A percentile compares a stretch with the other conserved stretches of the same genome.
phyloP scores from a whole-genome alignment of 2,329 filamentous ascomycete species.

The Aspergillus proliferans region DNA sequence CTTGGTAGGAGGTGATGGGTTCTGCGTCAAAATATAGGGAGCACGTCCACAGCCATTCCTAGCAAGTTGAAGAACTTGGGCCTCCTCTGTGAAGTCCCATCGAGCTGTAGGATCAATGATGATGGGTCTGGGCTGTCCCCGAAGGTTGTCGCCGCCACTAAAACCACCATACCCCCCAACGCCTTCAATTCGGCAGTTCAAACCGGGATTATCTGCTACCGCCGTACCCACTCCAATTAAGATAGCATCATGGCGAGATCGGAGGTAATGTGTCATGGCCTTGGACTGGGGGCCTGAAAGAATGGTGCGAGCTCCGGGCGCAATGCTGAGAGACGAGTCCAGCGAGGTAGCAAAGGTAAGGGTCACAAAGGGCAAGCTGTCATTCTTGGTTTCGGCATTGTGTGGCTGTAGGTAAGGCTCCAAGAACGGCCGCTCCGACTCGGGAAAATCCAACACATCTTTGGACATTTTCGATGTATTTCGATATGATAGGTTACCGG shows the following conservation, averaged over 20 bases:
- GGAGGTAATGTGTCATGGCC: conserved; percentile 91
- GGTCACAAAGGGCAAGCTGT: conserved; percentile 53
- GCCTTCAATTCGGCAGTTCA: conserved; percentile 73
- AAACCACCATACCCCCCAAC: conserved; percentile 52
- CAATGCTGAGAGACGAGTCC: conserved; percentile 67
- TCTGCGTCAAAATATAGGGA: conserved; percentile 59
- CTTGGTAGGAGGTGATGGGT: conserved; percentile 7
- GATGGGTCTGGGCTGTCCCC: conserved; percentile 67
- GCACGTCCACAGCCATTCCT: conserved; percentile 58
- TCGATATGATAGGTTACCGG: background rate
- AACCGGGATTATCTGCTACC: conserved; percentile 71
- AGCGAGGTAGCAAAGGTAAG: conserved; percentile 85
- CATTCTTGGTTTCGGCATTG: conserved; percentile 11
- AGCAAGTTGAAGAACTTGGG: conserved; percentile 61
- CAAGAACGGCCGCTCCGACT: conserved; percentile 36
- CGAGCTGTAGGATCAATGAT: conserved; percentile 69
- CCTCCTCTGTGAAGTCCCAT: conserved; percentile 57
- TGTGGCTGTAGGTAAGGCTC: conserved; percentile 40
- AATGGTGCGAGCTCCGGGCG: conserved; percentile 66
- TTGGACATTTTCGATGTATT: conserved; percentile 1
- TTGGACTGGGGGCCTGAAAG: conserved; percentile 80
- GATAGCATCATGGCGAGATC: conserved; percentile 76
- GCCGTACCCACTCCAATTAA: conserved; percentile 80
- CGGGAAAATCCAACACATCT: conserved; percentile 34
- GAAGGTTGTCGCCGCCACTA: conserved; percentile 43